Evolutionary conservation across 352 stramenopile genomes (phyloP).

Genomic region (Pythium oligandrum): DNA sequence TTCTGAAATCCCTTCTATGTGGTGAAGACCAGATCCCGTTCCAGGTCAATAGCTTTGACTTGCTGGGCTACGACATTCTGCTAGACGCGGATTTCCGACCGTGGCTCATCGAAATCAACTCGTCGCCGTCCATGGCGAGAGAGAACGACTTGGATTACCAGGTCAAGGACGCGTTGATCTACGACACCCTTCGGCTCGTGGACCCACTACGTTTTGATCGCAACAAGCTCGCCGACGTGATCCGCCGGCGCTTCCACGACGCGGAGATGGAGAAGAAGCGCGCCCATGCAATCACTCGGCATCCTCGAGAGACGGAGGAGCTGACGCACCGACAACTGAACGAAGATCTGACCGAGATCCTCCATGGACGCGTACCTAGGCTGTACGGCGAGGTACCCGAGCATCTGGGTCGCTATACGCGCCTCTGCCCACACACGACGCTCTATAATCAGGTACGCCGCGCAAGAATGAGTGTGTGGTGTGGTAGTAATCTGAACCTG

Average conservation of each 20-base stretch:
- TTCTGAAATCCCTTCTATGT: slow-evolving; percentile 86
- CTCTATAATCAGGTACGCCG: slow-evolving; percentile 61
- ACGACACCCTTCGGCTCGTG: slow-evolving; percentile 85
- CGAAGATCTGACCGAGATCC: slow-evolving; percentile 65
- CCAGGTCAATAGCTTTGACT: slow-evolving; percentile 90
- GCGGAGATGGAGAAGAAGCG: slow-evolving; percentile 49
- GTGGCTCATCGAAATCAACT: slow-evolving; percentile 97
- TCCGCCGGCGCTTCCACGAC: slow-evolving; percentile 55
- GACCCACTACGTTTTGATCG: slow-evolving; percentile 82
- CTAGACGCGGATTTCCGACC: slow-evolving; percentile 86
- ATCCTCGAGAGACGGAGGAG: slow-evolving; percentile 51
- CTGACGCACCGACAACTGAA: slow-evolving; percentile 45
- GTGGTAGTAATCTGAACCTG: neutral
- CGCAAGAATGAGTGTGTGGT: neutral
- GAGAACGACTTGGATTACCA: slow-evolving; percentile 84
- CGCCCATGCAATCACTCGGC: slow-evolving; percentile 44
- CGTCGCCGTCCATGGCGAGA: slow-evolving; percentile 88
- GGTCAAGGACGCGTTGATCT: slow-evolving; percentile 89
- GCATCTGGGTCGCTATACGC: slow-evolving; percentile 52
- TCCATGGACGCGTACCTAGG: slow-evolving; percentile 44
- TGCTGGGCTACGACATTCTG: slow-evolving; percentile 95
- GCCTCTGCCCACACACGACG: slow-evolving; percentile 52
- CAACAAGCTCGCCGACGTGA: slow-evolving; percentile 53
- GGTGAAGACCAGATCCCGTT: slow-evolving; percentile 87
- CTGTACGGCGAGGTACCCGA: slow-evolving; percentile 61